Conservation (phyloP, 306 rosid genomes). For the Astragalus membranaceus region DNA sequence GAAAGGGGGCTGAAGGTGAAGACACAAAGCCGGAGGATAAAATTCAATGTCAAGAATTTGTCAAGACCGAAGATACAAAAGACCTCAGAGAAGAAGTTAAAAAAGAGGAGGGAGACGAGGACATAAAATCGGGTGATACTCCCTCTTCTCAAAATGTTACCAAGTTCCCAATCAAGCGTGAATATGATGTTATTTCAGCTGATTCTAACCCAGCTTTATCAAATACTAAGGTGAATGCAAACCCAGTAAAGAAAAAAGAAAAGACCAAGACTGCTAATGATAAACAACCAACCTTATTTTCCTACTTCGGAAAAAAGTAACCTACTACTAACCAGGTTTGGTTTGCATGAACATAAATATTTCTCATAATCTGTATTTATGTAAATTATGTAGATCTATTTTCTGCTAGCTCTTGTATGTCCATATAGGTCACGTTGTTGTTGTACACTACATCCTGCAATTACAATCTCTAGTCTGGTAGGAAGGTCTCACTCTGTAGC, state of each 20-base stretch:
- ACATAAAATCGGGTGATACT: constrained; percentile 19
- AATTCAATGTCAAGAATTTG: constrained; percentile 3
- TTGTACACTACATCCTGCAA: neutral
- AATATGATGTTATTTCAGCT: constrained; percentile 37
- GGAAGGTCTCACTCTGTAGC: neutral
- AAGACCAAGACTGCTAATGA: constrained; percentile 39
- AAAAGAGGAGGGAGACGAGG: constrained; percentile 24
- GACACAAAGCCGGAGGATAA: constrained; percentile 31
- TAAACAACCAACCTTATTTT: constrained; percentile 61
- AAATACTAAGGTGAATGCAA: constrained; percentile 19
- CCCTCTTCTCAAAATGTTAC: constrained; percentile 20
- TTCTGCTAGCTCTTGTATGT: constrained; percentile 13
- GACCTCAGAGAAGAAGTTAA: constrained; percentile 30
- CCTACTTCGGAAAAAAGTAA: constrained; percentile 63
- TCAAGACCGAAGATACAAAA: constrained; percentile 27
- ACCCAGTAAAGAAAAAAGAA: constrained; percentile 53
- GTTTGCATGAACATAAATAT: neutral
- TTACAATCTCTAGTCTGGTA: neutral
- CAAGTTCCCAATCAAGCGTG: constrained; percentile 44
- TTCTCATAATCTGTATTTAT: constrained; percentile 5
- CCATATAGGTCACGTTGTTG: neutral
- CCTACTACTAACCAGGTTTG: constrained; percentile 5
- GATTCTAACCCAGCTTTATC: constrained; percentile 30
- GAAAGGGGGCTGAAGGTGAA: constrained; percentile 40
- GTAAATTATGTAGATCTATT: constrained; percentile 9